Conservation (phyloP, 2,329 filamentous ascomycete genomes). For the Arachnomyces sp. region DNA sequence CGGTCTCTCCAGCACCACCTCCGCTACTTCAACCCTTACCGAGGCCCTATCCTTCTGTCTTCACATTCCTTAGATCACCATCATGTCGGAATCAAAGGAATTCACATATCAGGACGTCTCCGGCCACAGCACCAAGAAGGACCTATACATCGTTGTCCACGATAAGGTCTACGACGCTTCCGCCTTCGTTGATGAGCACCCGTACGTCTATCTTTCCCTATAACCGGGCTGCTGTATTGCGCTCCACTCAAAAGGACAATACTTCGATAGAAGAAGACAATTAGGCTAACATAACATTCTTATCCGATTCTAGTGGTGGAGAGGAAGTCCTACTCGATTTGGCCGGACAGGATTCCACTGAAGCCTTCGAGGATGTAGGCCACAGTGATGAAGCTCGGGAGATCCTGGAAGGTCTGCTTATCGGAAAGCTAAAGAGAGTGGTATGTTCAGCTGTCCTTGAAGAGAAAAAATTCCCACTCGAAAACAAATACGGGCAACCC, state of each 20-base stretch:
- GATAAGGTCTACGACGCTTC: constrained; percentile 91
- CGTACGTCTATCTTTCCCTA: constrained; percentile 47
- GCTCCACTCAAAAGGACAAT: constrained; percentile 1
- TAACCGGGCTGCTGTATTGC: too few relatives aligned
- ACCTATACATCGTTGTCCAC: constrained; percentile 84
- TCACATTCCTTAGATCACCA: constrained; percentile 13
- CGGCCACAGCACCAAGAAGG: constrained; percentile 84
- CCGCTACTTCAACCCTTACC: not conserved
- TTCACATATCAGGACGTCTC: constrained; percentile 75
- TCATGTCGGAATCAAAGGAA: constrained; percentile 50
- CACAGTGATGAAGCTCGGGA: constrained; percentile 98
- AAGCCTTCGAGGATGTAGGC: constrained; percentile 98
- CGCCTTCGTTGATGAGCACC: constrained; percentile 95
- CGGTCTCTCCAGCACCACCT: constrained; percentile 6
- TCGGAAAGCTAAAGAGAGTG: constrained; percentile 72
- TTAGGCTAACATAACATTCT: constrained; percentile 19
- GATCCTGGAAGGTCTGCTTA: constrained; percentile 69
- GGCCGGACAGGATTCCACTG: constrained; percentile 88
- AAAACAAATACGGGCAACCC: too few relatives aligned
- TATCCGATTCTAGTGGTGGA: constrained; percentile 61
- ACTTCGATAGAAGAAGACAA: not conserved
- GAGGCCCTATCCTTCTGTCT: not conserved
- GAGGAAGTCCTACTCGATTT: constrained; percentile 97
- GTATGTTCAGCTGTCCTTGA: constrained; percentile 46
- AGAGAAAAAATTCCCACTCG: too few relatives aligned